Percentiles rank a stretch among this genome's conserved stretches.
Evolutionary conservation across 1,139 yeast genomes (phyloP).

Genomic region (Yamadazyma dendronema): DNA sequence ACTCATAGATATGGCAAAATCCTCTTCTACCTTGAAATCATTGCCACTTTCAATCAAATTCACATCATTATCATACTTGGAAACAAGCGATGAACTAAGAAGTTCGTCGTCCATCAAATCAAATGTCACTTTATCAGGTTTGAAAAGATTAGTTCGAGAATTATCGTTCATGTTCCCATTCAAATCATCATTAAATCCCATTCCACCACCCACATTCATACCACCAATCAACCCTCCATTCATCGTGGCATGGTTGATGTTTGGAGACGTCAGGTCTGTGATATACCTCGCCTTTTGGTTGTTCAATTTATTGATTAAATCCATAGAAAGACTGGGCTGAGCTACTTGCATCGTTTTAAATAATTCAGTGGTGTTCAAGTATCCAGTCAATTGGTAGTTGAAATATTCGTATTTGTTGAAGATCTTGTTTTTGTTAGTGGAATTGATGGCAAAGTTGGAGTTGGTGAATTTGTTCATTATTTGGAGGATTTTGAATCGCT

Average conservation of each 20-base stretch:
- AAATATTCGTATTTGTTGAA: constrained; percentile 31
- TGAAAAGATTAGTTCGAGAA: neutral
- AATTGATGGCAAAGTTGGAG: constrained; percentile 17
- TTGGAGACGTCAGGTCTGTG: constrained; percentile 2
- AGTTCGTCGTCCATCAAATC: constrained; percentile 8
- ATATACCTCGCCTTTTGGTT: constrained; percentile 11
- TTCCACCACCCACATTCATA: too few species aligned
- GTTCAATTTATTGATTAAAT: constrained; percentile 13
- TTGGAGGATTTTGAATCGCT: constrained; percentile 32
- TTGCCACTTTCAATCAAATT: constrained; percentile 14
- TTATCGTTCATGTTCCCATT: too few species aligned
- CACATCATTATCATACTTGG: constrained; percentile 9
- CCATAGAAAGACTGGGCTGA: constrained; percentile 27
- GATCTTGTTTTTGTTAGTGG: constrained; percentile 14
- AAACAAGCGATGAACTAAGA: neutral
- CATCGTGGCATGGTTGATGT: neutral
- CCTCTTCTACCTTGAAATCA: constrained; percentile 14
- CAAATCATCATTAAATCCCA: too few species aligned
- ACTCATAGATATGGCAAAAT: constrained; percentile 11
- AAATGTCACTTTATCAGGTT: constrained; percentile 3
- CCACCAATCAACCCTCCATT: neutral
- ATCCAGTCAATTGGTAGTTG: constrained; percentile 42
- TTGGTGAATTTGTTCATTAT: constrained; percentile 29
- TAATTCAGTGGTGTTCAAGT: constrained; percentile 39
- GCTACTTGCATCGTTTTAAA: constrained; percentile 47